A percentile compares a stretch with the other conserved stretches of the same genome.
phyloP scores from a whole-genome alignment of 2,329 filamentous ascomycete species.

The Diaporthe citrichinensis region DNA sequence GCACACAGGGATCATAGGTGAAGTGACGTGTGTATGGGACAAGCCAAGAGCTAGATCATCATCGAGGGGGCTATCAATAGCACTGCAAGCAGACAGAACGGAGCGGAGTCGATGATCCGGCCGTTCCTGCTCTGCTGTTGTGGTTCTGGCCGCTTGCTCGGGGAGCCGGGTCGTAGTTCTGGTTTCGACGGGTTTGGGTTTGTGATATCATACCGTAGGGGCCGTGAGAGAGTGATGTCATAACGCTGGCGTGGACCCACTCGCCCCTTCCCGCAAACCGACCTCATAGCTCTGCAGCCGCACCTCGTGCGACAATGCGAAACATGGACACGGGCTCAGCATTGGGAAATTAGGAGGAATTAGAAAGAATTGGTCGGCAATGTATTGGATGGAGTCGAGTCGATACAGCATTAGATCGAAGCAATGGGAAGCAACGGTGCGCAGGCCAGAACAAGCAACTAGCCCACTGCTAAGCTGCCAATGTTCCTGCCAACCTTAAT shows the following conservation, averaged over 20 bases:
- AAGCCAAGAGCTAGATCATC: slow-evolving; percentile 28
- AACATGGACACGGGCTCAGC: neutral
- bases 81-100: neutral
- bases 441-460: no score
- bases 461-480: slow-evolving; percentile 8
- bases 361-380: neutral
- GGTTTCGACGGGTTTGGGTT: slow-evolving; percentile 19
- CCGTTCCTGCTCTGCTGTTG: neutral
- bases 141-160: neutral
- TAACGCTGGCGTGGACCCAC: slow-evolving; percentile 18
- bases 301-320: slow-evolving; percentile 16
- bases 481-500: neutral
- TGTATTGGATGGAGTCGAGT: neutral
- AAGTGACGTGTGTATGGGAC: slow-evolving; percentile 31
- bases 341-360: neutral
- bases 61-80: neutral
- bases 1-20: slow-evolving; percentile 17
- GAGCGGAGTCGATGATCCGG: neutral
- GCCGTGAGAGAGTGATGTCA: slow-evolving; percentile 23
- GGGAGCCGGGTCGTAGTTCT: slow-evolving; percentile 1
- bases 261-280: slow-evolving; percentile 3
- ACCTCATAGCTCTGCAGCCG: slow-evolving; percentile 9
- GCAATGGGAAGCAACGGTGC: neutral
- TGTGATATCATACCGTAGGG: slow-evolving; percentile 27
- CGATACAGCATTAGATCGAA: neutral